phyloP scores from a whole-genome alignment of 768 basidiomycete genomes.

The Rossbeevera mucosa region DNA sequence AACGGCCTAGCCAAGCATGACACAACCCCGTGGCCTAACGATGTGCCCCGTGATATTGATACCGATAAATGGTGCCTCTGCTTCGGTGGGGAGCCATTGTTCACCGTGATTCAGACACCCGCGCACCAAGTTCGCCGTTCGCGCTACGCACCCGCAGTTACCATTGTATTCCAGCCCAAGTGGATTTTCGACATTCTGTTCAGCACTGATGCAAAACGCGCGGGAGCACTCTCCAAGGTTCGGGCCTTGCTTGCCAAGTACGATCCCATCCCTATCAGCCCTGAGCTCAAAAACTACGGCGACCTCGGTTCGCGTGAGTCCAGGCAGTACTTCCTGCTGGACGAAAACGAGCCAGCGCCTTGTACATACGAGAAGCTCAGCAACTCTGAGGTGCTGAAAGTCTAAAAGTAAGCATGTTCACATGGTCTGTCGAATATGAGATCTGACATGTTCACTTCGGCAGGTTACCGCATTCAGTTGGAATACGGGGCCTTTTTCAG shows the following conservation, averaged over 20 bases:
- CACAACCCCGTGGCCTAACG: conserved; percentile 12
- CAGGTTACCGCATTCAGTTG: neutral
- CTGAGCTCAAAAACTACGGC: conserved; percentile 22
- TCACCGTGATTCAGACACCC: conserved; percentile 19
- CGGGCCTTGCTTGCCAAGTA: conserved; percentile 15
- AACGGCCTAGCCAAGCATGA: conserved; percentile 18
- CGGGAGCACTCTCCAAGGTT: conserved; percentile 17
- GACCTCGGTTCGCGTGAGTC: conserved; percentile 19
- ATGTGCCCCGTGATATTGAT: conserved; percentile 19
- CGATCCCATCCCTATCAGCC: conserved; percentile 20
- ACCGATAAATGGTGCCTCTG: conserved; percentile 20
- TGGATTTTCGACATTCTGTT: conserved; percentile 24
- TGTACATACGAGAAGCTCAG: conserved; percentile 16
- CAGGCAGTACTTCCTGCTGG: conserved; percentile 20
- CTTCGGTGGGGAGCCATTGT: conserved; percentile 20
- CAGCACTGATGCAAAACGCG: conserved; percentile 16
- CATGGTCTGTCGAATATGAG: neutral
- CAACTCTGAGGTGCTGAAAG: neutral
- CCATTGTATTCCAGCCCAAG: conserved; percentile 23
- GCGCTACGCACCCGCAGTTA: conserved; percentile 16
- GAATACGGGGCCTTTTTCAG: conserved; percentile 7
- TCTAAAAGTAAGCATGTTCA: neutral
- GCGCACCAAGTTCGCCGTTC: conserved; percentile 22
- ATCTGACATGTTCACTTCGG: neutral
- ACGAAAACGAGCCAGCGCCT: conserved; percentile 18